phyloP scores from a whole-genome alignment of 2,329 filamentous ascomycete species.

The Teratosphaeria destructans region DNA sequence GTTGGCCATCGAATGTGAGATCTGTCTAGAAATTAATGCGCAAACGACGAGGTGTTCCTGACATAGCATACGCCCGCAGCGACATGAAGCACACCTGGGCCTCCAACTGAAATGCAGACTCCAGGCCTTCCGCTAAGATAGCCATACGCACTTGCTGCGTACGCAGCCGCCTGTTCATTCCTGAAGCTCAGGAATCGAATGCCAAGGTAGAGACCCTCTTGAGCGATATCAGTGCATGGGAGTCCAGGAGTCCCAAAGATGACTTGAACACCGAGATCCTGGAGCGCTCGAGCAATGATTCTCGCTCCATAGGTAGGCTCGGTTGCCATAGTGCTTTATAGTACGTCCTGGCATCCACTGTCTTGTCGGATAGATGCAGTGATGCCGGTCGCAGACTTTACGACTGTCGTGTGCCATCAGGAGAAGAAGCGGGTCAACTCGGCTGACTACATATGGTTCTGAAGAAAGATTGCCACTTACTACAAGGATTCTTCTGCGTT shows the following conservation, averaged over 20 bases:
- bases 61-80: slow-evolving; percentile 42
- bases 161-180: slow-evolving; percentile 49
- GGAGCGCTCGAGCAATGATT: slow-evolving; percentile 39
- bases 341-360: neutral
- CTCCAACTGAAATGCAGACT: slow-evolving; percentile 49
- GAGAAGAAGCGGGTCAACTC: neutral
- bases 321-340: neutral
- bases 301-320: slow-evolving; percentile 28
- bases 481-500: neutral
- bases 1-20: slow-evolving; percentile 37
- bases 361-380: neutral
- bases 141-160: slow-evolving; percentile 49
- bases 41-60: neutral
- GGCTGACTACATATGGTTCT: neutral
- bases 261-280: slow-evolving; percentile 39
- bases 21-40: slow-evolving; percentile 5
- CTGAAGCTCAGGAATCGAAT: slow-evolving; percentile 49
- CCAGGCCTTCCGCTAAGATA: slow-evolving; percentile 47
- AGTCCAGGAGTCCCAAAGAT: slow-evolving; percentile 47
- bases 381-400: neutral
- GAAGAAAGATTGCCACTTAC: neutral
- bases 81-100: slow-evolving; percentile 48
- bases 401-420: neutral
- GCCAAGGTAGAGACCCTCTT: slow-evolving; percentile 46
- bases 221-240: slow-evolving; percentile 47